Conservation (phyloP, 345 rosid genomes). For the Sisymbrium irio region DNA sequence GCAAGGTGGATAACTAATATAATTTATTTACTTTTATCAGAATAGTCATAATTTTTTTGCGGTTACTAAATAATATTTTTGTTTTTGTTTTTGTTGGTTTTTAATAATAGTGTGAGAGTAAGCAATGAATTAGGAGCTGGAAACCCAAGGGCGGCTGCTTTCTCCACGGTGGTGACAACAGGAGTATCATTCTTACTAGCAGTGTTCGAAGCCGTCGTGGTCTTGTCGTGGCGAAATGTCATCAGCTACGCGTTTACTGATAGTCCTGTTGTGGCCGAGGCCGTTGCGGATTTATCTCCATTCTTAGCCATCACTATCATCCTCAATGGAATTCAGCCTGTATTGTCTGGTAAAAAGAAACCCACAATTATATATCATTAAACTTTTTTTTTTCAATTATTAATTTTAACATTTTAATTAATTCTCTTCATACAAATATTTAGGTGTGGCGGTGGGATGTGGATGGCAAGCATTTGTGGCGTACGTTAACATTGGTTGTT, state of each 20-base stretch:
- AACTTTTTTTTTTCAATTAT: neutral
- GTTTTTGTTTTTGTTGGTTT: neutral
- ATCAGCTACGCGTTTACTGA: conserved; percentile 59
- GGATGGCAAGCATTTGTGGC: conserved; percentile 94
- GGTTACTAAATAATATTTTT: neutral
- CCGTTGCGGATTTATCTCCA: conserved; percentile 57
- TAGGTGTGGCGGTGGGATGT: conserved; percentile 79
- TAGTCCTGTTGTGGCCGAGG: conserved; percentile 49
- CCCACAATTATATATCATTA: neutral
- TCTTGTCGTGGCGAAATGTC: conserved; percentile 45
- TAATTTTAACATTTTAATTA: neutral
- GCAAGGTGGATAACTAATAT: too few relatives aligned
- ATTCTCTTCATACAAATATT: neutral
- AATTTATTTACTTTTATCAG: too few relatives aligned
- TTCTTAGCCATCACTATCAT: conserved; percentile 52
- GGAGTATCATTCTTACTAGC: conserved; percentile 44
- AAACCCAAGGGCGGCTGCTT: conserved; percentile 64
- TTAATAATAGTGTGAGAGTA: conserved; percentile 51
- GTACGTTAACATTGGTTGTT: conserved; percentile 73
- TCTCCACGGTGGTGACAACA: conserved; percentile 44
- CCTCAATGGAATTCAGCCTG: conserved; percentile 47
- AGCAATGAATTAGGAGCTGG: conserved; percentile 78
- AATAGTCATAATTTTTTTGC: too few relatives aligned
- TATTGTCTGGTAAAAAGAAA: conserved; percentile 51
- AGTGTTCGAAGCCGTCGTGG: conserved; percentile 41